Base-by-base conservation (phyloP, 306 rosid genomes). In the Castanea crenata region DNA sequence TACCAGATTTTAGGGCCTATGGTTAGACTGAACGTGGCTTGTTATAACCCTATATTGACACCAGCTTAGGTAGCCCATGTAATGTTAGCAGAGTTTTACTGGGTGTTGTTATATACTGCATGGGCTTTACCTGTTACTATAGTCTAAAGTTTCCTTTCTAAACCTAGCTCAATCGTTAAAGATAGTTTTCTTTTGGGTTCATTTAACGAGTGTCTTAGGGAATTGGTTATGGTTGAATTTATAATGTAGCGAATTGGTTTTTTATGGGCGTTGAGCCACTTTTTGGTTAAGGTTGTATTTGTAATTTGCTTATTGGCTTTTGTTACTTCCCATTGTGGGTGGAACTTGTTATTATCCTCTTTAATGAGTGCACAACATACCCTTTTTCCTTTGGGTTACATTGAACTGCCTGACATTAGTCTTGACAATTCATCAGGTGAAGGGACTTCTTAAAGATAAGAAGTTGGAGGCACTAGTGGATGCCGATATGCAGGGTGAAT, bases 391-490 rank as follows among this genome's bases (percentile, higher is more conserved):
- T 67, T 16, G 5, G 1, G 38, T 41, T 18, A 1, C 38, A 18
- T 74, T 16, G 29, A 55, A 4, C 35, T 59, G 71, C 74, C 77
- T 78, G 77, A 78, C 78, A 29, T 83, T 73, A 7, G 49, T 55
- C 19, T 31, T 79, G 77, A 61, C 20, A 62, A 65, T 76, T 55
- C 84, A 92, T 55, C 84, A 94, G 98, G 99, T 93, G 78, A 93
- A 95, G 88, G 93, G 98, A 67, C 91, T 90, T 49, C 78, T 91
- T 61, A 87, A 87, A 78, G 94, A 95, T 84, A 91, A 89, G 78
- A 90, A 61, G 82, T 80, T 90, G 88, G 96, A 93, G 78, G 86
- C 87, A 20, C 74, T 95, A 63, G 97, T 95, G 0, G 99, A 95
- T 82, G 80, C 88, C 18, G 91, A 95, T 74, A 85, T 95, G 79